Evolutionary conservation across 208 protist genomes (phyloP).

Genomic region (Trypanosomatidae sp.): DNA sequence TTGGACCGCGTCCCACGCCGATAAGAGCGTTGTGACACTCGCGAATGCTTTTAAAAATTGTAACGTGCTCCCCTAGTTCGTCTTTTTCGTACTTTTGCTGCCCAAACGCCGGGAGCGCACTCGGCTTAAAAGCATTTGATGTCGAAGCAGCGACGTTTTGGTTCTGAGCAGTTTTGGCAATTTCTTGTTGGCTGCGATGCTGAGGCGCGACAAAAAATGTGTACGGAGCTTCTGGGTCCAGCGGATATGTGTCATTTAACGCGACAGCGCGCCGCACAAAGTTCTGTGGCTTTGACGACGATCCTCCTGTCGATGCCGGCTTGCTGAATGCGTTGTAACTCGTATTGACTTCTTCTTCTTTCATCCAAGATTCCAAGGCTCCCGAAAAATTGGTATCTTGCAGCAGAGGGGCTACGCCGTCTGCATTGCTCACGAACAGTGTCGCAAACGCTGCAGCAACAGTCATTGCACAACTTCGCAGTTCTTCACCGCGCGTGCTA

Average conservation of each 20-base stretch:
- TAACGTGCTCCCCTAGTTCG: constrained; percentile 38
- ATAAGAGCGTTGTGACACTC: constrained; percentile 64
- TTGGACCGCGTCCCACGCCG: constrained; percentile 50
- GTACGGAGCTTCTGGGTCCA: constrained; percentile 28
- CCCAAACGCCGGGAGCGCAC: constrained; percentile 45
- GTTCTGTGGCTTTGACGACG: background rate
- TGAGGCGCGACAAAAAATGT: constrained; percentile 23
- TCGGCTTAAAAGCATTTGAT: constrained; percentile 5
- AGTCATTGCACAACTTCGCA: constrained; percentile 26
- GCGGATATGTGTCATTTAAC: constrained; percentile 4
- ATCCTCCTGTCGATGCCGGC: background rate
- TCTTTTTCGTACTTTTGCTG: constrained; percentile 39
- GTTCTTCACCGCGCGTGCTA: constrained; percentile 25
- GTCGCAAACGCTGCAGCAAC: constrained; percentile 39
- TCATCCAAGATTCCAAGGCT: constrained; percentile 29
- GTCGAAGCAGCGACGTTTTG: background rate
- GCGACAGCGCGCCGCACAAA: background rate
- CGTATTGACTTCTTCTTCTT: constrained; percentile 12
- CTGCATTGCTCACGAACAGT: constrained; percentile 30
- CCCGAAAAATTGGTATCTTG: constrained; percentile 27
- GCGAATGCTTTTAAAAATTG: constrained; percentile 51
- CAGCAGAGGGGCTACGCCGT: constrained; percentile 24
- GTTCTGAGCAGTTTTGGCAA: background rate
- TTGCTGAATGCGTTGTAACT: background rate
- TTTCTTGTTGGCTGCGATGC: too few species aligned